Percentiles rank a stretch among this genome's conserved stretches.
Conservation (phyloP, 2,329 filamentous ascomycete species). For the Colletotrichum somersetense region DNA sequence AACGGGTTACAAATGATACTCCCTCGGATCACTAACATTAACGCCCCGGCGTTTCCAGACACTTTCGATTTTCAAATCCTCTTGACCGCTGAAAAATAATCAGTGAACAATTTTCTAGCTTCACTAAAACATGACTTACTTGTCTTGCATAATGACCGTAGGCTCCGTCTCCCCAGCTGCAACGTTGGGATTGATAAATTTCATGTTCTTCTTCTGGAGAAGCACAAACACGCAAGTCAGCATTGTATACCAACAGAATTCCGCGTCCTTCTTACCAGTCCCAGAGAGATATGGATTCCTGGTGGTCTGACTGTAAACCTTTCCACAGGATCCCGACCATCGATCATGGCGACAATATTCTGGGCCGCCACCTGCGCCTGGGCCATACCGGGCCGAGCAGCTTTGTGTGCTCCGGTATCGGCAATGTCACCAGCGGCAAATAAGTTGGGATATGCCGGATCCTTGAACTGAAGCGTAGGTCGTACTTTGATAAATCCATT, state of each 20-base stretch:
- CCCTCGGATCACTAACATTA: conserved; percentile 16
- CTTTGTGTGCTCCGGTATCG: conserved; percentile 55
- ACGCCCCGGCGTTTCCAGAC: conserved; percentile 26
- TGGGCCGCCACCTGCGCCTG: conserved; percentile 59
- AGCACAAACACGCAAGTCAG: not conserved
- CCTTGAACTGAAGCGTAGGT: conserved; percentile 59
- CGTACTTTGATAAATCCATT: conserved; percentile 53
- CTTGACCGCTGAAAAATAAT: not conserved
- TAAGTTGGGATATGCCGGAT: conserved; percentile 48
- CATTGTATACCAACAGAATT: not conserved
- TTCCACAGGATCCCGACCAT: conserved; percentile 44
- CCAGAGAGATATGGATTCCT: conserved; percentile 28
- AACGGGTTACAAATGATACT: conserved; percentile 19
- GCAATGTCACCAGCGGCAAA: conserved; percentile 67
- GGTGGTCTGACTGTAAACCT: conserved; percentile 3
- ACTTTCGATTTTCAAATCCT: conserved; percentile 27
- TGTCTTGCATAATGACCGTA: conserved; percentile 7
- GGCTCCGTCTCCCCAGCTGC: conserved; percentile 28
- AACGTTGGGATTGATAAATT: conserved; percentile 17
- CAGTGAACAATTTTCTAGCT: not conserved
- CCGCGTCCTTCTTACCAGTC: conserved; percentile 7
- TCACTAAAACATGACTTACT: not conserved
- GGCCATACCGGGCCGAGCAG: conserved; percentile 57
- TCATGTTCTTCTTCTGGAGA: conserved; percentile 17
- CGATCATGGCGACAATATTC: conserved; percentile 60